Conservation (phyloP, 1,284 basidiomycete genomes). For the Ceratobasidium sp. region DNA sequence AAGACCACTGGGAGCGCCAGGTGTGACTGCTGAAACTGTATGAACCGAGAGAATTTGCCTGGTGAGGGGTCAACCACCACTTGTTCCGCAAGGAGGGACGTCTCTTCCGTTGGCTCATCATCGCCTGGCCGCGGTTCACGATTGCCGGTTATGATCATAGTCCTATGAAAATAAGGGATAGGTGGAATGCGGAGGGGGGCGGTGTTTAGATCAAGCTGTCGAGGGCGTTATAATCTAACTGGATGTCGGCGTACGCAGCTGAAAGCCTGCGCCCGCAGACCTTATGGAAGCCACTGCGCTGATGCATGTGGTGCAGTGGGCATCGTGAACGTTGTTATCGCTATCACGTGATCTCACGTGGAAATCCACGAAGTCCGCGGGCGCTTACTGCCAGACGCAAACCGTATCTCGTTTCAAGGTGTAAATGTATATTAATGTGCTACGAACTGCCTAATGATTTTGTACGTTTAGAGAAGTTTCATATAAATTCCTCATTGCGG, state of each 20-base stretch:
- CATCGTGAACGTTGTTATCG: background rate
- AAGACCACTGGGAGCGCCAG: conserved; percentile 24
- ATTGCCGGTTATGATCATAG: conserved; percentile 4
- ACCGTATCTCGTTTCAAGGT: no score
- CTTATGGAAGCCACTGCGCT: conserved; percentile 27
- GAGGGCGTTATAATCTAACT: background rate
- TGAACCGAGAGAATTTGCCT: background rate
- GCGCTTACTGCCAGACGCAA: no score
- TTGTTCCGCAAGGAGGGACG: conserved; percentile 29
- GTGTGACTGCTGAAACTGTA: conserved; percentile 25
- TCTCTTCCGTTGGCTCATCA: conserved; percentile 32
- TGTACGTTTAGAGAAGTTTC: no score
- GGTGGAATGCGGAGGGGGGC: background rate
- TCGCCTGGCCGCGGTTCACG: background rate
- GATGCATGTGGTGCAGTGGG: conserved; percentile 18
- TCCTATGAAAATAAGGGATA: background rate
- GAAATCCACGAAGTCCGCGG: no score
- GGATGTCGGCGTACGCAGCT: background rate
- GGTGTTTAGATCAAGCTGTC: background rate
- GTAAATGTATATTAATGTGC: no score
- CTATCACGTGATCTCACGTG: background rate
- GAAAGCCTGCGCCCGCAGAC: conserved; percentile 2
- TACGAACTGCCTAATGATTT: no score
- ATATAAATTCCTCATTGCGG: no score
- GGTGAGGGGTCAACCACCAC: background rate